phyloP scores from a whole-genome alignment of 2,329 filamentous ascomycete genomes.

The Phialophora expanda region DNA sequence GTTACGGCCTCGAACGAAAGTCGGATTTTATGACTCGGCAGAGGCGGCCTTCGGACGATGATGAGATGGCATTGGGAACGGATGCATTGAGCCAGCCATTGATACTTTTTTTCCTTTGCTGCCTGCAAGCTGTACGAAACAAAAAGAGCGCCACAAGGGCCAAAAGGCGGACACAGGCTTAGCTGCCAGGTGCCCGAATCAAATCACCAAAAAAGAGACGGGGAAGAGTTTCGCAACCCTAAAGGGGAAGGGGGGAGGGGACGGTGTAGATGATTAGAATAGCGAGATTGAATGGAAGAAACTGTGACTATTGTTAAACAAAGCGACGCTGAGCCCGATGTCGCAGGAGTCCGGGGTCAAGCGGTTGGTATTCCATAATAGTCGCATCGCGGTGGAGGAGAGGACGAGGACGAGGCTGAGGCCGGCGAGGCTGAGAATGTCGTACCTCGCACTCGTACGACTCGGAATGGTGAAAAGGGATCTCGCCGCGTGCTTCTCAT shows the following conservation, averaged over 20 bases:
- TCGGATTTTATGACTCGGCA: slow-evolving; percentile 4
- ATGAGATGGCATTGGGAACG: slow-evolving; percentile 24
- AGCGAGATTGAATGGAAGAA: slow-evolving; percentile 27
- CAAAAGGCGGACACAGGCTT: not conserved
- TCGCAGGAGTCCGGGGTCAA: too few species aligned
- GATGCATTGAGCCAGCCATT: slow-evolving; percentile 22
- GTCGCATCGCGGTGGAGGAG: too few species aligned
- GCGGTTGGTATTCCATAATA: too few species aligned
- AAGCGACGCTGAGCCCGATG: too few species aligned
- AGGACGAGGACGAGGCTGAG: not conserved
- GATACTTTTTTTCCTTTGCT: slow-evolving; percentile 13
- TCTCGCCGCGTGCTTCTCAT: not conserved
- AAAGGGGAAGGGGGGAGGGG: not conserved
- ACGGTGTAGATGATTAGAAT: slow-evolving; percentile 23
- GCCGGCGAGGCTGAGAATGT: slow-evolving; percentile 12
- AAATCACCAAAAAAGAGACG: slow-evolving; percentile 11
- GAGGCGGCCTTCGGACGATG: slow-evolving; percentile 11
- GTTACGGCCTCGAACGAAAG: slow-evolving; percentile 19
- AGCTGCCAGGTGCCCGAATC: not conserved
- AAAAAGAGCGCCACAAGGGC: slow-evolving; percentile 4
- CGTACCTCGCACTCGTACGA: slow-evolving; percentile 24
- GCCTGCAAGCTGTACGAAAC: slow-evolving; percentile 8
- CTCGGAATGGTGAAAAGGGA: slow-evolving; percentile 15
- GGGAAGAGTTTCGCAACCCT: slow-evolving; percentile 6
- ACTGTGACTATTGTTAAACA: slow-evolving; percentile 29